Percentiles rank a stretch among this genome's conserved stretches.
Conservation (phyloP, 371 early-diverging fungal genomes). For the Haplosporangium sp. region DNA sequence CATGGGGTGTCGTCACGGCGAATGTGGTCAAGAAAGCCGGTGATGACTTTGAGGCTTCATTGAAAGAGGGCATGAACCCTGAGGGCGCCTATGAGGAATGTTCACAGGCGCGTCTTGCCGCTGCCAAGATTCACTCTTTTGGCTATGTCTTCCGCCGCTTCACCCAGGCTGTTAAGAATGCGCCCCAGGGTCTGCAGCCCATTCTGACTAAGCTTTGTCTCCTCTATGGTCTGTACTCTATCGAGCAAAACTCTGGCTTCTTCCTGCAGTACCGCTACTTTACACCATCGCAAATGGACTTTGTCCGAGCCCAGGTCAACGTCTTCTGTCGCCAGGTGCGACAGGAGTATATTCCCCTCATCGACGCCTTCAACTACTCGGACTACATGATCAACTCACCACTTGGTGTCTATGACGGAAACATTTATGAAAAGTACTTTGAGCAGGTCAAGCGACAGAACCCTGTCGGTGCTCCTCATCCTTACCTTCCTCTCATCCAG, state of each 20-base stretch:
- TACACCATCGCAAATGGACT: conserved; percentile 76
- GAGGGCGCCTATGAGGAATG: conserved; percentile 92
- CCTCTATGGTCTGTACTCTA: conserved; percentile 87
- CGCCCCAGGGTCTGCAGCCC: conserved; percentile 60
- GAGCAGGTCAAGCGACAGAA: conserved; percentile 82
- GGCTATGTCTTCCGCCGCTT: conserved; percentile 91
- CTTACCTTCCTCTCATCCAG: conserved; percentile 89
- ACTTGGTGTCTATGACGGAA: conserved; percentile 88
- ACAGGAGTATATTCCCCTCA: conserved; percentile 85
- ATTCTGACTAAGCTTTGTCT: conserved; percentile 76
- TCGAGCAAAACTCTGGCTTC: conserved; percentile 86
- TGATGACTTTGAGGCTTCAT: conserved; percentile 77
- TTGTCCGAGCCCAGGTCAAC: conserved; percentile 73
- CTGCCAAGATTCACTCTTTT: conserved; percentile 88
- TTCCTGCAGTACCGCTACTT: conserved; percentile 91
- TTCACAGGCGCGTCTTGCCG: conserved; percentile 84
- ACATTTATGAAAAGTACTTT: conserved; percentile 91
- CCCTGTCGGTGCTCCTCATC: conserved; percentile 74
- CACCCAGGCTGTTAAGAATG: conserved; percentile 75
- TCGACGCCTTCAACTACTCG: conserved; percentile 87
- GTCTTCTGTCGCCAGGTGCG: conserved; percentile 79
- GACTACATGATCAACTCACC: conserved; percentile 93
- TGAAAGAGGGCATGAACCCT: conserved; percentile 73
- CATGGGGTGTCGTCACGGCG: conserved; percentile 88
- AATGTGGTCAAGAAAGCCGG: conserved; percentile 86